Base-by-base conservation (phyloP, 2,329 filamentous ascomycete genomes). In the Botryotinia calthae region DNA sequence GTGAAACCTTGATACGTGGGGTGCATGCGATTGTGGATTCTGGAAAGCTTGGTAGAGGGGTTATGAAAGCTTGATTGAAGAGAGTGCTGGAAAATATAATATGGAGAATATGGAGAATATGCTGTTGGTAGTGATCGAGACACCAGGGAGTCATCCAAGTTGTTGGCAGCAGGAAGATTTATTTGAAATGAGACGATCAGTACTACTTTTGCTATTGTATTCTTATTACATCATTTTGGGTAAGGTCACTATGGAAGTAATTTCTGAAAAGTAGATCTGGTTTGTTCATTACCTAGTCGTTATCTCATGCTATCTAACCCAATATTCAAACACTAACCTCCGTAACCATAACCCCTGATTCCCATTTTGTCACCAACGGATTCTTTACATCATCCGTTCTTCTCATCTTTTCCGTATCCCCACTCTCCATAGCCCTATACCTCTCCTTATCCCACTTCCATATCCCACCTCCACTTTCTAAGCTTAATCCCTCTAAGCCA, bases 361-460 rank as follows among this genome's bases (percentile, higher is more conserved):
- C 77, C 69, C 76, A 76, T 54, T 75, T 75, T 48, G 73, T 72
- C 66, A 75, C 74, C 31, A 67, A 74, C 10, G 76, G 75, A 71
- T 76, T 77, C 59, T 74, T 79, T 18, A 76, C 66, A 28, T 70
- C 74, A 65, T 76, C 66, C 28, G 31, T 48, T 20, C n/a, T 22
- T 9, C 28, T 54, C 8, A 31, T 69, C 7, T 44, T 20, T 40
- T 25, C 56, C 20, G 73, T 48, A 67, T 75, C 40, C 7, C 76
- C 73, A 71, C 75, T 76, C 74, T 61, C 22, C 4, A 78, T 70
- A 16, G 65, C 72, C 64, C 73, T 73, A 63, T 77, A 79, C 63
- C 77, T 78, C 58, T 76, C 75, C 28, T 76, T 74, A 71, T 79
- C 78, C 77, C 78, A 80, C n/a, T 77, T 59, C 79, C 79, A 80